phyloP scores from a whole-genome alignment of 495 filamentous ascomycete species.

The Physcia stellaris region DNA sequence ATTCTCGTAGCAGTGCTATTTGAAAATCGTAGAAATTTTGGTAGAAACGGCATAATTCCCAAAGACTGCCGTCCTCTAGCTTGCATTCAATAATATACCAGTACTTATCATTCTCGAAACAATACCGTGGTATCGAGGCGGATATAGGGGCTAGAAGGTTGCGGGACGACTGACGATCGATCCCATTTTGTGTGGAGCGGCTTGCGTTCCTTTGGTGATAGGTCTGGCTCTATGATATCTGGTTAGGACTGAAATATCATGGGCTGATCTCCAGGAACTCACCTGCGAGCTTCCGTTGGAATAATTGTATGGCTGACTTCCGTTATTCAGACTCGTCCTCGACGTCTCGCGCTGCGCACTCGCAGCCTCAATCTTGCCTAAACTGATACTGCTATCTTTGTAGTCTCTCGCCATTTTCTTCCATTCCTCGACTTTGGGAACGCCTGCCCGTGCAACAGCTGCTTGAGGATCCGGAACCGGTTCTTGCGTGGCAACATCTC shows the following conservation, averaged over 20 bases:
- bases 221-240: conserved; percentile 2
- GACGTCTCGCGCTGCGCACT: conserved; percentile 55
- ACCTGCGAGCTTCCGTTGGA: conserved; percentile 30
- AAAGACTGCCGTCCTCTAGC: conserved; percentile 81
- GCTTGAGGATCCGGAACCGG: conserved; percentile 73
- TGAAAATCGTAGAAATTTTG: conserved; percentile 99
- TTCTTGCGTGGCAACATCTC: conserved; percentile 80
- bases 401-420: conserved; percentile 99
- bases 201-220: conserved; percentile 36
- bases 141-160: conserved; percentile 45
- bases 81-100: conserved; percentile 94
- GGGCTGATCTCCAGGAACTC: conserved; percentile 13
- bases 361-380: conserved; percentile 71
- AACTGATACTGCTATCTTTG: conserved; percentile 94
- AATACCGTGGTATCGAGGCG: conserved; percentile 83
- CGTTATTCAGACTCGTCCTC: conserved; percentile 54
- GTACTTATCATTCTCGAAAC: conserved; percentile 94
- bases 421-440: conserved; percentile 98
- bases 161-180: conserved; percentile 21
- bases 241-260: conserved; percentile 11
- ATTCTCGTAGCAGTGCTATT: conserved; percentile 85
- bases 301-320: conserved; percentile 29
- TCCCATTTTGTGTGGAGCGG: conserved; percentile 22
- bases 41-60: conserved; percentile 88
- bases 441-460: conserved; percentile 76